phyloP scores from a whole-genome alignment of 2,329 filamentous ascomycete genomes.

The Botrytis medusae region DNA sequence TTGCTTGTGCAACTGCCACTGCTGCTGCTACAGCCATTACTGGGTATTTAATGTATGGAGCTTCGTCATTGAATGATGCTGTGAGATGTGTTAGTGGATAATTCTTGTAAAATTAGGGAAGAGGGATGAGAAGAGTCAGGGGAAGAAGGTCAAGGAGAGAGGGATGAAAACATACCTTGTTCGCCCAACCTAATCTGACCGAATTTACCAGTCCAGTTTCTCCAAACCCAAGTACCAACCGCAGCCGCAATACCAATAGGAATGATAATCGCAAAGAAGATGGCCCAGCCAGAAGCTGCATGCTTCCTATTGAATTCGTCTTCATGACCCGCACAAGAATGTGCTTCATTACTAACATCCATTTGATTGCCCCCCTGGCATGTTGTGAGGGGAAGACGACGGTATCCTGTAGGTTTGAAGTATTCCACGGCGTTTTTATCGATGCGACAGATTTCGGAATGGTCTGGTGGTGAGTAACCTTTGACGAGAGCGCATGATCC shows the following conservation, averaged over 20 bases:
- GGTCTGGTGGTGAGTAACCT: slow-evolving; percentile 66
- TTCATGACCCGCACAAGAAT: slow-evolving; percentile 75
- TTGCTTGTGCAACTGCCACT: slow-evolving; percentile 57
- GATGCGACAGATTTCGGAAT: slow-evolving; percentile 55
- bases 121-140: background rate
- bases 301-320: slow-evolving; percentile 77
- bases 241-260: slow-evolving; percentile 70
- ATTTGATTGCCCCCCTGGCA: slow-evolving; percentile 74
- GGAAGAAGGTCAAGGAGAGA: background rate
- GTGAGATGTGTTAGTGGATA: slow-evolving; percentile 27
- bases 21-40: slow-evolving; percentile 69
- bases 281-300: slow-evolving; percentile 65
- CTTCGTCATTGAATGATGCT: slow-evolving; percentile 63
- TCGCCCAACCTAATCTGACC: slow-evolving; percentile 91
- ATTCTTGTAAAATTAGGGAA: background rate
- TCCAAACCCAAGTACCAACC: slow-evolving; percentile 82
- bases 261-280: slow-evolving; percentile 83
- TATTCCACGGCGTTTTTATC: slow-evolving; percentile 74
- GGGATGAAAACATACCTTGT: slow-evolving; percentile 41
- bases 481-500: slow-evolving; percentile 75
- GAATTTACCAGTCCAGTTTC: slow-evolving; percentile 84
- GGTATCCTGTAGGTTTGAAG: slow-evolving; percentile 83
- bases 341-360: slow-evolving; percentile 57
- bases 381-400: slow-evolving; percentile 84
- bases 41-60: slow-evolving; percentile 78